A percentile compares a stretch with the other conserved stretches of the same genome.
phyloP scores from a whole-genome alignment of 2,329 filamentous ascomycete genomes.

The Calonectria hawksworthii region DNA sequence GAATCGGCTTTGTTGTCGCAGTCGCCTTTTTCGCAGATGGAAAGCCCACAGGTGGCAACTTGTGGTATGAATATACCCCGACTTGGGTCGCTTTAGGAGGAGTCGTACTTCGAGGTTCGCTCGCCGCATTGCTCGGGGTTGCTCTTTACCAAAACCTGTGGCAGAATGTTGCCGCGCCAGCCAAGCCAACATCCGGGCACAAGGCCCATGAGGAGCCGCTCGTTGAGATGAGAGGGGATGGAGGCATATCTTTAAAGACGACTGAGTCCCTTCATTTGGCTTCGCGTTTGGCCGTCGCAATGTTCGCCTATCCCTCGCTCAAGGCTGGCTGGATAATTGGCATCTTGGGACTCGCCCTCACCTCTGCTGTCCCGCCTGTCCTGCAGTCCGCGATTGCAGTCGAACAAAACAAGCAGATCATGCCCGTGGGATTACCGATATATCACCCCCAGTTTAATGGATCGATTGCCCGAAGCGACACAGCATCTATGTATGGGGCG shows the following conservation, averaged over 20 bases:
- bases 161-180: not conserved
- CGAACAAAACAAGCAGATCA: not conserved
- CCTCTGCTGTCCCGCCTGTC: not conserved
- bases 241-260: not conserved
- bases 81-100: not conserved
- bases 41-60: not conserved
- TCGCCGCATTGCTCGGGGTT: not conserved
- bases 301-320: not conserved
- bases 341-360: not conserved
- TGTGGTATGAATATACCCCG: not conserved
- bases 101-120: not conserved
- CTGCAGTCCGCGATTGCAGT: not conserved
- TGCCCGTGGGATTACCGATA: not conserved
- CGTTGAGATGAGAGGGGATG: not conserved
- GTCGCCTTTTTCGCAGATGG: not conserved
- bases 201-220: not conserved
- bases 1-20: not conserved
- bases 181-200: too few species aligned
- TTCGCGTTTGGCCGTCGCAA: not conserved
- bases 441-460: constrained; percentile 1
- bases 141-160: constrained; percentile 1
- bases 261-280: not conserved
- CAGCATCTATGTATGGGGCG: not conserved
- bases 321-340: not conserved
- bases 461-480: not conserved